These are phyloP conservation scores for Periconia sp. DNA, from an alignment of 2,329 filamentous ascomycete genomes.

Conservation along the genomic window DNA sequence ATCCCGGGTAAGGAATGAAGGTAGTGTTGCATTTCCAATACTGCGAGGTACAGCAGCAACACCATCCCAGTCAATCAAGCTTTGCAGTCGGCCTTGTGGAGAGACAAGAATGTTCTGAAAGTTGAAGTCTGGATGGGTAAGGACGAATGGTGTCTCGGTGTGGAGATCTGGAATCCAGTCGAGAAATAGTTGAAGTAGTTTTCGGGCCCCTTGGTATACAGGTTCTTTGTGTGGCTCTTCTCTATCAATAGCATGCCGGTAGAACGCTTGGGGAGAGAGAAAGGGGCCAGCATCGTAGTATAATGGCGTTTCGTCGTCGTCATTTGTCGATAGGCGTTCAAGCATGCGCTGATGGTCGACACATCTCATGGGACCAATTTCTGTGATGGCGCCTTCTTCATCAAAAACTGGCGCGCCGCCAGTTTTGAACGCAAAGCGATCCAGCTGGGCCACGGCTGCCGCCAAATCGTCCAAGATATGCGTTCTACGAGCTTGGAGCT, in stretches of 20 bases:
- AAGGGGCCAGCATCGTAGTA: slow-evolving; percentile 4
- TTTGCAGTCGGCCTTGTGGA: slow-evolving; percentile 2
- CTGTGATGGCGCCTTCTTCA: too few relatives aligned
- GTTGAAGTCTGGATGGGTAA: slow-evolving; percentile 12
- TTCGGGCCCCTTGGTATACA: slow-evolving; percentile 1
- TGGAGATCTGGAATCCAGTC: not conserved
- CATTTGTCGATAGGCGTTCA: not conserved
- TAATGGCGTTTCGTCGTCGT: slow-evolving; percentile 1
- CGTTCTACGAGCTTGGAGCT: not conserved
- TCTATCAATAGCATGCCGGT: slow-evolving; percentile 1
- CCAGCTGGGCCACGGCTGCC: not conserved
- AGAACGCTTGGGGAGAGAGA: slow-evolving; percentile 3
- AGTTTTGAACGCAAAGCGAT: not conserved
- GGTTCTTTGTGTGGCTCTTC: slow-evolving; percentile 2
- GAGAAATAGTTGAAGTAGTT: slow-evolving; percentile 4
- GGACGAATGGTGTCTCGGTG: slow-evolving; percentile 4
- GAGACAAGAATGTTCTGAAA: slow-evolving; percentile 14
- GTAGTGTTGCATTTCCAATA: slow-evolving; percentile 6
- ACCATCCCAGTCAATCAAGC: slow-evolving; percentile 17
- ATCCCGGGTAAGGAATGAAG: slow-evolving; percentile 6
- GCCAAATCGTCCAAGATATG: not conserved
- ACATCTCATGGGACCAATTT: too few relatives aligned
- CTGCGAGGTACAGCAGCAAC: slow-evolving; percentile 8
- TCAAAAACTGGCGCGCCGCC: too few relatives aligned
- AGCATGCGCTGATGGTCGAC: not conserved